Conservation (phyloP, 2,329 filamentous ascomycete species). For the Fusarium sp. region DNA sequence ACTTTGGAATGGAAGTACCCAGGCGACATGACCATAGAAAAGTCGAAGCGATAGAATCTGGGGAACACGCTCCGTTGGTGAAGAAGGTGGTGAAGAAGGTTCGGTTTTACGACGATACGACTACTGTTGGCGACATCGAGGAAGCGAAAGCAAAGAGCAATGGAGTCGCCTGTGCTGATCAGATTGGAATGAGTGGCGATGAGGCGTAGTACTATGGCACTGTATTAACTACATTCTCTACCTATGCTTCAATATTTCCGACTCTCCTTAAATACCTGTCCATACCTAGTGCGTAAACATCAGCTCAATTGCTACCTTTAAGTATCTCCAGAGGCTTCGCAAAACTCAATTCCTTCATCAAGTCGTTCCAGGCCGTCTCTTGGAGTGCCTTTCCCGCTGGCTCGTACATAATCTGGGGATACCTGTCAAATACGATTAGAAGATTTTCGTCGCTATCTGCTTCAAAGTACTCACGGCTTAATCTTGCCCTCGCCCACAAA, state of each 20-base stretch:
- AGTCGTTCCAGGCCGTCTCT: conserved; percentile 38
- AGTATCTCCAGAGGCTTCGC: conserved; percentile 26
- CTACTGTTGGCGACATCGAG: not conserved
- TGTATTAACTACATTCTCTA: not conserved
- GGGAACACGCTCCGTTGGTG: not conserved
- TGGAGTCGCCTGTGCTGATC: not conserved
- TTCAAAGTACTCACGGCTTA: conserved; percentile 38
- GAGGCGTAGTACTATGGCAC: no score
- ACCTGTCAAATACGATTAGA: conserved; percentile 23
- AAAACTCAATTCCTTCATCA: conserved; percentile 41
- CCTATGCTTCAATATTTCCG: not conserved
- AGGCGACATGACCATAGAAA: no score
- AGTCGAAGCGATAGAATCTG: not conserved
- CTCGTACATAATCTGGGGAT: conserved; percentile 39
- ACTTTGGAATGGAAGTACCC: not conserved
- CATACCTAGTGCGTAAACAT: no score
- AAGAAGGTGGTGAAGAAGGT: conserved; percentile 1
- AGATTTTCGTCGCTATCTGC: not conserved
- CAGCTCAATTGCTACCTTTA: not conserved
- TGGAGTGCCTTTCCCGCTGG: conserved; percentile 28
- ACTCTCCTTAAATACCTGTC: no score
- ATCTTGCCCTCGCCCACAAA: conserved; percentile 44
- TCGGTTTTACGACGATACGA: conserved; percentile 6
- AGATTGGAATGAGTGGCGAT: not conserved
- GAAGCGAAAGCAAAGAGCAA: not conserved